These are phyloP conservation scores for Saksenaea oblongispora DNA, from an alignment of 371 early-diverging fungal species.

Conservation along the genomic window DNA sequence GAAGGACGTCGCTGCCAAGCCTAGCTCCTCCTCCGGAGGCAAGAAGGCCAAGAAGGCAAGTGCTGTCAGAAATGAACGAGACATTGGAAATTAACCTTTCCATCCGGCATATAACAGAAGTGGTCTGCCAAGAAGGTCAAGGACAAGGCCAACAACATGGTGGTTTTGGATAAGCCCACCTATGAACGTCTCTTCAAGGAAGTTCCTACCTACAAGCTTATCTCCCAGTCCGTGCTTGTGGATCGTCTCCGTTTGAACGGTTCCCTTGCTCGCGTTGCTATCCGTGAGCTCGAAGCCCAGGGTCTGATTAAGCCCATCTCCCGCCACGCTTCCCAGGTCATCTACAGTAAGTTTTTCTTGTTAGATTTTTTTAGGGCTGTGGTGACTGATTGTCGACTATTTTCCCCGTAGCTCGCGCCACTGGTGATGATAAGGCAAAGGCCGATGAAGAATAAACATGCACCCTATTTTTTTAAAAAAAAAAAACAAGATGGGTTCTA, in stretches of 20 bases:
- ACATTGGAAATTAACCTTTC: not conserved
- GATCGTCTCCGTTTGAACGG: slow-evolving; percentile 98
- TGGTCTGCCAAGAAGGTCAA: slow-evolving; percentile 96
- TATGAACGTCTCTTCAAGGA: slow-evolving; percentile 97
- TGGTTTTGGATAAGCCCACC: slow-evolving; percentile 89
- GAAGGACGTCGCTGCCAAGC: slow-evolving; percentile 68
- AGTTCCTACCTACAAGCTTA: slow-evolving; percentile 98
- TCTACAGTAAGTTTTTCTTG: slow-evolving; percentile 75
- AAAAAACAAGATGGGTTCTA: no score
- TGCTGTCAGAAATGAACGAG: slow-evolving; percentile 17
- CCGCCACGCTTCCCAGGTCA: slow-evolving; percentile 88
- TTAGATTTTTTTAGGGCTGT: not conserved
- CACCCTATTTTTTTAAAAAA: no score
- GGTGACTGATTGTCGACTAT: not conserved
- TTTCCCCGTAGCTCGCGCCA: slow-evolving; percentile 67
- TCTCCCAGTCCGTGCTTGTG: slow-evolving; percentile 96
- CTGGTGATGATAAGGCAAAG: slow-evolving; percentile 70
- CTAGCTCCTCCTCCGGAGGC: slow-evolving; percentile 75
- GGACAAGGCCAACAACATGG: slow-evolving; percentile 98
- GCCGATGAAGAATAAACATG: not conserved
- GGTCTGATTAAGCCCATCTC: slow-evolving; percentile 92
- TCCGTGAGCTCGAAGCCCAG: slow-evolving; percentile 88
- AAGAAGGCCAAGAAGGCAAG: slow-evolving; percentile 84
- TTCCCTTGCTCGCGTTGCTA: slow-evolving; percentile 94
- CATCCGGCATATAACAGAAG: slow-evolving; percentile 56